Evolutionary conservation across 371 early-diverging fungal genomes (phyloP), one percentile per base, ranked within the genome.

Genomic region (Mucor mucedo): DNA sequence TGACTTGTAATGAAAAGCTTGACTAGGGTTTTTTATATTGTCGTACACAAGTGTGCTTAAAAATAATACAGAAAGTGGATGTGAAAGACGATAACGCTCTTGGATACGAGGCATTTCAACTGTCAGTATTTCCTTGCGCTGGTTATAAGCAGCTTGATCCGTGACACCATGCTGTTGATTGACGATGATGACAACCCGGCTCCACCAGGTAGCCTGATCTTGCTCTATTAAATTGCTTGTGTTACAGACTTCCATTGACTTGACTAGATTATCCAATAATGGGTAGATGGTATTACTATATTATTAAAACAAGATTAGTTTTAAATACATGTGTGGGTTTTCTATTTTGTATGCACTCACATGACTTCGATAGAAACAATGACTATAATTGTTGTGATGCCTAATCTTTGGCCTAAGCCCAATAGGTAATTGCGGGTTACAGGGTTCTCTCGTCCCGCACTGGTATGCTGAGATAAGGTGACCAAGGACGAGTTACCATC

Each of bases 161-260:
- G 13, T 42, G 5, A 53, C 55, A 9, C 33, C 49, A 13, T 65
- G 54, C 40, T 65, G 63, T 16, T 69, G 60, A 10, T 69, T 61
- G 30, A 69, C 47, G 1, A 69, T 38, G 21, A 69, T 53, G 11
- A 69, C 47, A 1, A 69, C 61, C 11, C 69, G 47, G 13, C 40
- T 57, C 69, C 69, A 69, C 69, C 69, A 69, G 7, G 61, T 57
- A 39, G 49, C 29, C 28, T 62, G 62, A 6, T 55, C 42, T 28
- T 50, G 42, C 30, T 55, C 8, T 11, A 33, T 7, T 32, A 38
- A 16, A 11, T 61, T 35, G 13, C 16, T 32, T 3, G 52, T 3
- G 28, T 55, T 41, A 35, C 49, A 16, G 7, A 50, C 2, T 30
- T 52, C 48, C 57, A 66, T 55, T n/a, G 67, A 39, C 39, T 57